Conservation (phyloP, 1,139 yeast species). For the Pichia sp. region DNA sequence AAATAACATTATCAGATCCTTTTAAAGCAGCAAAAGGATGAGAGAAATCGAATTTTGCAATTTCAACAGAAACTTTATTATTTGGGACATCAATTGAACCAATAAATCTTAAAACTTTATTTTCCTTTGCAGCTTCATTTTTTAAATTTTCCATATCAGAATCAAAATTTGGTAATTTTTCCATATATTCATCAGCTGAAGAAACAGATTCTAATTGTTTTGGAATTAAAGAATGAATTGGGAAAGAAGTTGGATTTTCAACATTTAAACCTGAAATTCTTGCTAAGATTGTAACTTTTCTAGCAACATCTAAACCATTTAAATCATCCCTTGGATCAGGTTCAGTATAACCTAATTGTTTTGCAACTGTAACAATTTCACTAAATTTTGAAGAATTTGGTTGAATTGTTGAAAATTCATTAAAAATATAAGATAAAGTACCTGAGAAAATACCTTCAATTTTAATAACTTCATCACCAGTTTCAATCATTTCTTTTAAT, state of each 20-base stretch:
- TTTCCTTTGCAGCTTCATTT: conserved; percentile 72
- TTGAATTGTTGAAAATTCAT: conserved; percentile 74
- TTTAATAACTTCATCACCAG: conserved; percentile 87
- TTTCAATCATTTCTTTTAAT: conserved; percentile 74
- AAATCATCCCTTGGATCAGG: conserved; percentile 99
- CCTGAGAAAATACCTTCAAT: conserved; percentile 97
- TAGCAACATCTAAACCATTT: conserved; percentile 96
- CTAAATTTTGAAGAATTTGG: conserved; percentile 68
- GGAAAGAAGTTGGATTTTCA: conserved; percentile 91
- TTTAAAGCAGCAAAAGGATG: conserved; percentile 95
- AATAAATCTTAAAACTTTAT: conserved; percentile 86
- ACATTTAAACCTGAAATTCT: conserved; percentile 84
- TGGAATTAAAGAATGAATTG: conserved; percentile 91
- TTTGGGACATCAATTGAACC: conserved; percentile 79
- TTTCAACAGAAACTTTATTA: conserved; percentile 73
- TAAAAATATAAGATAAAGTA: conserved; percentile 91
- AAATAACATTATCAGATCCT: conserved; percentile 93
- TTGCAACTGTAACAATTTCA: conserved; percentile 83
- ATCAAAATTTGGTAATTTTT: conserved; percentile 77
- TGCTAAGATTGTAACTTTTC: conserved; percentile 93
- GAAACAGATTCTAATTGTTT: conserved; percentile 68
- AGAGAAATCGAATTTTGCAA: conserved; percentile 74
- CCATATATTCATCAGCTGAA: conserved; percentile 72
- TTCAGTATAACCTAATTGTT: conserved; percentile 90
- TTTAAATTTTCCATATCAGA: conserved; percentile 69